A percentile compares a stretch with the other conserved stretches of the same genome.
phyloP scores from a whole-genome alignment of 257 asterid species.

The Capsicum chinense region DNA sequence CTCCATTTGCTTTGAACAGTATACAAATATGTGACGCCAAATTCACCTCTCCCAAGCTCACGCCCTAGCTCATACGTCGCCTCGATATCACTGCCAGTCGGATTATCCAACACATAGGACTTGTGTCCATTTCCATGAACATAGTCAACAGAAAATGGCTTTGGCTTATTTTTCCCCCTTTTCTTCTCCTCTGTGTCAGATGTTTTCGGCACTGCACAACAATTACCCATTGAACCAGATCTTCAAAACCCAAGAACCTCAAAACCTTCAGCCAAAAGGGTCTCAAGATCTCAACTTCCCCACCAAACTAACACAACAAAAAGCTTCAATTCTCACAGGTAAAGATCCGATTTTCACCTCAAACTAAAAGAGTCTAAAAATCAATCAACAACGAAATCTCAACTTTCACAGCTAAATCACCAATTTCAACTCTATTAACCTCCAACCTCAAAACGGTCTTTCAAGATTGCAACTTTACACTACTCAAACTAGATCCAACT shows the following conservation, averaged over 20 bases:
- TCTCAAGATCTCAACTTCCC: background rate
- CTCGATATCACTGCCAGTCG: constrained; percentile 53
- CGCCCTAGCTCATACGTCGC: constrained; percentile 46
- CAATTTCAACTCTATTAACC: no score
- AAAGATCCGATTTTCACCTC: no score
- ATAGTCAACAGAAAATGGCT: constrained; percentile 48
- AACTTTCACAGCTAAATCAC: no score
- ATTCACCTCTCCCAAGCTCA: constrained; percentile 60
- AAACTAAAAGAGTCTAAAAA: no score
- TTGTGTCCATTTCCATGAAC: constrained; percentile 45
- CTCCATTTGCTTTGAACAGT: constrained; percentile 48
- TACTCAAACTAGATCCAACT: background rate
- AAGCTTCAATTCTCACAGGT: no score
- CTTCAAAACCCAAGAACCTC: background rate
- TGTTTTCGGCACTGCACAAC: constrained; percentile 43
- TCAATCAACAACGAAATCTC: no score
- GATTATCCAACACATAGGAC: constrained; percentile 47
- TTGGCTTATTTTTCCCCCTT: constrained; percentile 44
- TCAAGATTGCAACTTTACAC: background rate
- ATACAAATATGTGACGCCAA: constrained; percentile 53
- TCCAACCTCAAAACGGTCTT: background rate
- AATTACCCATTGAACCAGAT: constrained; percentile 40
- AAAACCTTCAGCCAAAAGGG: background rate
- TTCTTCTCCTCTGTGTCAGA: constrained; percentile 34
- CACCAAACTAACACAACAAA: background rate